These are phyloP conservation scores for Pleurotus tuoliensis DNA, from an alignment of 768 basidiomycete species.

Conservation along the genomic window DNA sequence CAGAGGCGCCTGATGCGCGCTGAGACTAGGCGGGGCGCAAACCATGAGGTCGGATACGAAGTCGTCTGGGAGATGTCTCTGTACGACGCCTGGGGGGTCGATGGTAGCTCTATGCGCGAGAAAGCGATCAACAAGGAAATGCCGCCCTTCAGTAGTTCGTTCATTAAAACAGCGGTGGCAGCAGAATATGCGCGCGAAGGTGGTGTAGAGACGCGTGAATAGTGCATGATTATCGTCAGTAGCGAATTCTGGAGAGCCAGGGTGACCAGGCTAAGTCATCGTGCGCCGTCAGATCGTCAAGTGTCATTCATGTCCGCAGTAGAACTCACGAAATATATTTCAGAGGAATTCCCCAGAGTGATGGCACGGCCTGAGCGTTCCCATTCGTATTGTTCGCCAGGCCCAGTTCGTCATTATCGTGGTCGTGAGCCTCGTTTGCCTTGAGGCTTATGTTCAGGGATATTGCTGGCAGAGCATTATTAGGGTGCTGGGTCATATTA, in stretches of 20 bases:
- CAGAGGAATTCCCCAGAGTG: conserved; percentile 65
- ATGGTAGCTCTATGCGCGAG: conserved; percentile 44
- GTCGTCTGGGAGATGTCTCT: conserved; percentile 5
- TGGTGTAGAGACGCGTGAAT: conserved; percentile 81
- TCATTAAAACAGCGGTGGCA: conserved; percentile 91
- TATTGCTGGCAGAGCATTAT: background rate
- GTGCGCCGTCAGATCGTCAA: too few species aligned
- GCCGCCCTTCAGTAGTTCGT: conserved; percentile 87
- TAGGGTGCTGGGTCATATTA: background rate
- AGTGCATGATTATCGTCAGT: conserved; percentile 93
- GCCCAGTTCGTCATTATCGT: conserved; percentile 43
- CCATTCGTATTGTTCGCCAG: conserved; percentile 27
- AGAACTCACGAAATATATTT: conserved; percentile 77
- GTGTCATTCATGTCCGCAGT: background rate
- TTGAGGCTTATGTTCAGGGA: conserved; percentile 23
- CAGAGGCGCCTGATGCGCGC: conserved; percentile 52
- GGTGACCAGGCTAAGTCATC: conserved; percentile 57
- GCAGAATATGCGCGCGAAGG: conserved; percentile 82
- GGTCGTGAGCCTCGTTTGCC: conserved; percentile 26
- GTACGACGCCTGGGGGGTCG: conserved; percentile 19
- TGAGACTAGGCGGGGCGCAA: conserved; percentile 25
- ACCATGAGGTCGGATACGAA: conserved; percentile 14
- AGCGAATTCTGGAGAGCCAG: conserved; percentile 90
- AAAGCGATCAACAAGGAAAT: conserved; percentile 90
- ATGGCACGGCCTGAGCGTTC: conserved; percentile 38